Conservation (phyloP, 2,329 filamentous ascomycete species). For the Penicillium sclerotiorum region DNA sequence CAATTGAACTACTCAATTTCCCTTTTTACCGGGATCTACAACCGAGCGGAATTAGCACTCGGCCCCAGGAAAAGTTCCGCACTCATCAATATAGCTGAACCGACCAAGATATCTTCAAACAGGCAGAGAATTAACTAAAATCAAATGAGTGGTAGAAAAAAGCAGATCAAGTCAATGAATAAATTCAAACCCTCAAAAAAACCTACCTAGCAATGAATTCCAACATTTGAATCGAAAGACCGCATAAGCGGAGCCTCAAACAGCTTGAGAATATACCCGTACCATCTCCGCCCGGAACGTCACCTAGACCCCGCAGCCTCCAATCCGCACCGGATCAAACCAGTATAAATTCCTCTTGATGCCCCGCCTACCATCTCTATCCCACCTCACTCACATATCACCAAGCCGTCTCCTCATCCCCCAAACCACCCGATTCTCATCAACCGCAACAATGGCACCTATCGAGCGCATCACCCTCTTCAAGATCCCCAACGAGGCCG, state of each 20-base stretch:
- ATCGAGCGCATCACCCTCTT: slow-evolving; percentile 58
- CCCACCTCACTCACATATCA: neutral
- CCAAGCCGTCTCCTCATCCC: neutral
- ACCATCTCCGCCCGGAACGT: no score
- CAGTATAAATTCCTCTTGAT: neutral
- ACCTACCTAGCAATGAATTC: no score
- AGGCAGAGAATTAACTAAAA: no score
- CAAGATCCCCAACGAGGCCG: slow-evolving; percentile 53
- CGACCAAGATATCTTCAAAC: no score
- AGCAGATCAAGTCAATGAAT: no score
- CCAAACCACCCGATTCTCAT: neutral
- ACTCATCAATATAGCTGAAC: neutral
- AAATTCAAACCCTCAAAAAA: no score
- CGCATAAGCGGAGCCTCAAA: no score
- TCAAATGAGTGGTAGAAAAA: no score
- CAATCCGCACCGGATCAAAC: neutral
- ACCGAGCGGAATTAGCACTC: slow-evolving; percentile 1
- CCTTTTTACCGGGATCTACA: neutral
- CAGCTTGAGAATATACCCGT: no score
- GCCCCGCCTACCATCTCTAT: neutral
- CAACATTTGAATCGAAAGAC: no score
- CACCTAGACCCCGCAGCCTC: neutral
- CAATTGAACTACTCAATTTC: no score
- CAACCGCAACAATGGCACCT: slow-evolving; percentile 34
- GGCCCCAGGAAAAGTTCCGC: neutral